Base-by-base conservation (phyloP, 371 early-diverging fungal species). In the Mortierella sp. region DNA sequence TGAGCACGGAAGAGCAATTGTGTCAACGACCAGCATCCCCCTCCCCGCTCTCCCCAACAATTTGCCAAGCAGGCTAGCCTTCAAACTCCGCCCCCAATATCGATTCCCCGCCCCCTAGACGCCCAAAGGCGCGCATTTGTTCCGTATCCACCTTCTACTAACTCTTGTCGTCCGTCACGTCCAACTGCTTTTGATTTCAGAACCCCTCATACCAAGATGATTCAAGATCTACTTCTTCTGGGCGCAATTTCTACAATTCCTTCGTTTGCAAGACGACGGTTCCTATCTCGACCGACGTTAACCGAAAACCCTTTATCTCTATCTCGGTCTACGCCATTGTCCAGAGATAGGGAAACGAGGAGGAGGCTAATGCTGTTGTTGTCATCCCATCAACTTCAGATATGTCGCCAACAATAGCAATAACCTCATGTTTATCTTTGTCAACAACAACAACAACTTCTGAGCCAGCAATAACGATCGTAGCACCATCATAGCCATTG, bases 21-120 rank as follows among this genome's bases (percentile, higher is more conserved):
- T 50, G 62, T 55, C 69, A 62, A 5, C 69, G 48, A 7, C 53
- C 43, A 3, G 21, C 40, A 52, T 62, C 62, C 1, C 28, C 28
- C 28, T 28, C 28, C 41, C 69, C 28, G 36, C 41, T 36, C 63
- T 45, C 28, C 63, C 58, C 10, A 43, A 33, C 32, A 69, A 22
- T 32, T 43, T 53, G 16, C 41, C 33, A 16, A 55, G n/a, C 24
- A 15, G 41, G 19, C 24, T 11, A 58, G 19, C 16, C 58, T 55
- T 28, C 43, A 41, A 10, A 24, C 47, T 15, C 21, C 19, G 7
- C 22, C 3, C 58, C 10, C 58, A 32, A 24, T 58, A 19, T 10
- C 33, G 33, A 52, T 52, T 19, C 52, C 0, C n/a, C 8, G n/a
- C 0, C 52, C 52, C 8, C 19, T 52, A n/a, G 19, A 19, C 5